Evolutionary conservation across 768 basidiomycete genomes (phyloP).

Genomic region (Guyanaporus albipodus): DNA sequence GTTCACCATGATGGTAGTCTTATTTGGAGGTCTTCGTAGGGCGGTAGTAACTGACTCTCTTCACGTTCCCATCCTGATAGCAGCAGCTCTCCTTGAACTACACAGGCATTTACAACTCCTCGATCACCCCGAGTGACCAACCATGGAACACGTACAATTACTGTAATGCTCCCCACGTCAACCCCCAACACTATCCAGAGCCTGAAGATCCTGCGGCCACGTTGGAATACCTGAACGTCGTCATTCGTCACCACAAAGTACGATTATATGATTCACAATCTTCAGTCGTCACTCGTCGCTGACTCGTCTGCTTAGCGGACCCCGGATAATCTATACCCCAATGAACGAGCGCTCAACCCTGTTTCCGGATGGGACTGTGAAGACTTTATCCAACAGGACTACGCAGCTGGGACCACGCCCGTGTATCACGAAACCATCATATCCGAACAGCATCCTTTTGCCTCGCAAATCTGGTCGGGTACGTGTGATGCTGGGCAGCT

Average conservation of each 20-base stretch:
- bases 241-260: slow-evolving; percentile 49
- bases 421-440: slow-evolving; percentile 39
- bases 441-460: slow-evolving; percentile 43
- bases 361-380: slow-evolving; percentile 39
- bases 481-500: slow-evolving; percentile 47
- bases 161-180: slow-evolving; percentile 49
- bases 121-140: slow-evolving; percentile 35
- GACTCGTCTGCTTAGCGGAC: slow-evolving; percentile 34
- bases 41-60: neutral
- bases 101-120: slow-evolving; percentile 43
- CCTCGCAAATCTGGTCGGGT: slow-evolving; percentile 42
- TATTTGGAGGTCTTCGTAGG: neutral
- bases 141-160: slow-evolving; percentile 54
- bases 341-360: slow-evolving; percentile 39
- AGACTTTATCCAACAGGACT: slow-evolving; percentile 36
- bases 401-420: slow-evolving; percentile 33
- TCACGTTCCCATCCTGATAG: no score
- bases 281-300: neutral
- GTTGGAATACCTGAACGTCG: slow-evolving; percentile 40
- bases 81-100: slow-evolving; percentile 7
- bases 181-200: slow-evolving; percentile 34
- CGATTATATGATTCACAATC: neutral
- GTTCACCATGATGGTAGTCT: slow-evolving; percentile 7
- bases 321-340: slow-evolving; percentile 46
- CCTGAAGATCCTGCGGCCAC: slow-evolving; percentile 29